Evolutionary conservation across 306 rosid species (phyloP), one percentile per base, ranked within the genome.

Genomic region (Albizia julibrissin): DNA sequence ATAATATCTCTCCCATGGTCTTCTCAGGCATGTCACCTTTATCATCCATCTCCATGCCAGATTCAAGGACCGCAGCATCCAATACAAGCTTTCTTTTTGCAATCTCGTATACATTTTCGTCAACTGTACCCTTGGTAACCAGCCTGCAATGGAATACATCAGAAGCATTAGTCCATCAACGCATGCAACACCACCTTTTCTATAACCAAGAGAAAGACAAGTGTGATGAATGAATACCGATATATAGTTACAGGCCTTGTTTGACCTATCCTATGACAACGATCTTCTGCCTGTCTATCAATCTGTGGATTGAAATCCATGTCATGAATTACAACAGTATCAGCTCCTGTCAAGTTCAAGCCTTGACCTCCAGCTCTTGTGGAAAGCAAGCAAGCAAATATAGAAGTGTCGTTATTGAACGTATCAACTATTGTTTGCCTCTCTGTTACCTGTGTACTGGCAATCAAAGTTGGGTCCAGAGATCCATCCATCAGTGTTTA

Each of bases 321-420:
- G 87, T 95, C 99, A 43, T 95, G 99, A 77, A 95, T 95, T 59
- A 93, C 92, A 73, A 95, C 99, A 0, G 98, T 93, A 75, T 95
- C 98, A 67, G 98, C 98, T 76, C 97, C 98, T 22, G 90, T 90
- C 85, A 92, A 84, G 92, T 95, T 93, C 89, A 95, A 87, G 65
- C 99, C 99, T 79, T 95, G 98, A 61, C 98, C 99, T 82, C 99
- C 98, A 31, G 99, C 99, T 89, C 99, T 92, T 6, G 99, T 95
- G 44, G 97, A 93, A 50, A 95, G 92, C 92, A 95, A 88, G 90
- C 99, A 95, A 10, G 99, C 98, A 91, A 95, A 93, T 84, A 93
- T 93, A 13, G 94, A 90, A 76, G 90, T 84, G 85, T 95, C 92
- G 1, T 81, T 93, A 70, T 95, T 95, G 90, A 93, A 95, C 1